phyloP scores from a whole-genome alignment of 2,329 filamentous ascomycete species.

The Talaromyces sp. region DNA sequence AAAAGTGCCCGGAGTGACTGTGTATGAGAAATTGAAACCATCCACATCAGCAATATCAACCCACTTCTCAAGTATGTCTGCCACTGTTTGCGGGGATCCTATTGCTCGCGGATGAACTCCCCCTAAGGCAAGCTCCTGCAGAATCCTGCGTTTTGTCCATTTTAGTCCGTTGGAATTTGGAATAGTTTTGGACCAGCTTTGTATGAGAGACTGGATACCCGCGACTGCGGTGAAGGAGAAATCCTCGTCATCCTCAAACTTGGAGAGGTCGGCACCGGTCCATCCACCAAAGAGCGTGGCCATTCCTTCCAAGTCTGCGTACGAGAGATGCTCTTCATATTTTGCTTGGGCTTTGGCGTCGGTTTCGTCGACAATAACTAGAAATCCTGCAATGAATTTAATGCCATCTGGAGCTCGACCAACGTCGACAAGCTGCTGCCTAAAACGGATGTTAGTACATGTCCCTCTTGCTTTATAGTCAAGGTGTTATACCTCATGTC shows the following conservation, averaged over 20 bases:
- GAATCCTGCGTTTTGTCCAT: slow-evolving; percentile 33
- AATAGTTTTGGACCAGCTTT: slow-evolving; percentile 39
- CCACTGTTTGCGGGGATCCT: slow-evolving; percentile 31
- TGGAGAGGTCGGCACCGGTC: slow-evolving; percentile 42
- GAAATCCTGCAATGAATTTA: slow-evolving; percentile 42
- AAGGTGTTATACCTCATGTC: slow-evolving; percentile 21
- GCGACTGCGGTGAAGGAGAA: slow-evolving; percentile 39
- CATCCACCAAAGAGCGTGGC: slow-evolving; percentile 45
- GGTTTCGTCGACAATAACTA: slow-evolving; percentile 41
- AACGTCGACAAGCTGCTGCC: slow-evolving; percentile 30
- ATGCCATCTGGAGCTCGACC: slow-evolving; percentile 37
- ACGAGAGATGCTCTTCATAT: slow-evolving; percentile 37
- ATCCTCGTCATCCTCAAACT: slow-evolving; percentile 41
- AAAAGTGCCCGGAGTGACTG: slow-evolving; percentile 49
- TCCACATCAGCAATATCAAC: slow-evolving; percentile 39
- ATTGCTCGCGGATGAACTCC: slow-evolving; percentile 32
- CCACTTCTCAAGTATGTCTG: slow-evolving; percentile 39
- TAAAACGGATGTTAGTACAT: slow-evolving; percentile 1
- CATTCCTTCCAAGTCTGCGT: slow-evolving; percentile 41
- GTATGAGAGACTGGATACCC: slow-evolving; percentile 41
- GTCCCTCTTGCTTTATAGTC: background rate
- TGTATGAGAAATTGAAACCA: slow-evolving; percentile 42
- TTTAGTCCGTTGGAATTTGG: slow-evolving; percentile 36
- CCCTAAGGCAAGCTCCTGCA: slow-evolving; percentile 29
- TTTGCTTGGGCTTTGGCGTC: slow-evolving; percentile 41